Evolutionary conservation across 441 rosid genomes (phyloP).

Genomic region (Melianthus villosus): DNA sequence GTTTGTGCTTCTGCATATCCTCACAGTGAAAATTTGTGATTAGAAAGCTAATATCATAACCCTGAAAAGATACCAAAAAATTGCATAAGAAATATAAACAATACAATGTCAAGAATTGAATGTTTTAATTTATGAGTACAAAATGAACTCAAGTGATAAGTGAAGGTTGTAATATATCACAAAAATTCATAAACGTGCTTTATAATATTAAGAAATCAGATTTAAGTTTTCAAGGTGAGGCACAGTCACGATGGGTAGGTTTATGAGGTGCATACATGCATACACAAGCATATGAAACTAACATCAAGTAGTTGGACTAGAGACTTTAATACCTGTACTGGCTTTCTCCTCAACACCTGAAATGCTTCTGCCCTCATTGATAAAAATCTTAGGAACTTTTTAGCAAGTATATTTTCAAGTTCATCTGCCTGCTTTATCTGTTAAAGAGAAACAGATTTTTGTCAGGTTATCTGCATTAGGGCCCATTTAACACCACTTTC

Average conservation of each 20-base stretch:
- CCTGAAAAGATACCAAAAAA: conserved; percentile 27
- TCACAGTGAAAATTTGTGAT: conserved; percentile 92
- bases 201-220: not conserved
- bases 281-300: not conserved
- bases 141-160: not conserved
- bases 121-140: not conserved
- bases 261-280: conserved; percentile 9
- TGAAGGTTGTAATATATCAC: conserved; percentile 2
- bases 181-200: not conserved
- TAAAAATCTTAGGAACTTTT: conserved; percentile 81
- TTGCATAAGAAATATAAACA: not conserved
- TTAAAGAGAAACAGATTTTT: conserved; percentile 5
- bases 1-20: conserved; percentile 92
- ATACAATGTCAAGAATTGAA: not conserved
- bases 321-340: conserved; percentile 46
- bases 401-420: conserved; percentile 78
- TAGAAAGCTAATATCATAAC: conserved; percentile 90
- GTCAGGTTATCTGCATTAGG: too few relatives aligned
- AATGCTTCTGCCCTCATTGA: conserved; percentile 98
- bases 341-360: conserved; percentile 87
- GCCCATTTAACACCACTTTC: too few relatives aligned
- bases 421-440: conserved; percentile 93
- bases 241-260: too few relatives aligned
- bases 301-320: conserved; percentile 9
- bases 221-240: conserved; percentile 3